Conservation (phyloP, 495 filamentous ascomycete species). For the Xylaria venustula region DNA sequence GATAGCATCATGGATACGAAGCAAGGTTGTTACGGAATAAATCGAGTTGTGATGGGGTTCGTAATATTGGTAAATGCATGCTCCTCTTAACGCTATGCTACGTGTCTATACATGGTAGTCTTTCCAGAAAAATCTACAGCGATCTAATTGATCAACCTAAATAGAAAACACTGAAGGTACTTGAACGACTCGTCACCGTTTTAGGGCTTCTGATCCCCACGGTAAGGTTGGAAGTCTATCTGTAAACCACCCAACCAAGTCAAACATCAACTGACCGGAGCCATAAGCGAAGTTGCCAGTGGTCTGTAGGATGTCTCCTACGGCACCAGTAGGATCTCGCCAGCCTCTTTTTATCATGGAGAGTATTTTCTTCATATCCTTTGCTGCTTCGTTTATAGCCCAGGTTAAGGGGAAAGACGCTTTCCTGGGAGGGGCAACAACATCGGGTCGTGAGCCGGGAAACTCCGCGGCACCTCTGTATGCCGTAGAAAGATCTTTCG, state of each 20-base stretch:
- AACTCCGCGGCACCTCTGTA: constrained; percentile 11
- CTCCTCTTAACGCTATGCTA: no score
- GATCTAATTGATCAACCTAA: no score
- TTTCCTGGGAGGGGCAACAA: constrained; percentile 2
- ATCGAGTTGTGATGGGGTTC: no score
- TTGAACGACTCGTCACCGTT: background rate
- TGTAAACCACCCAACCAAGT: background rate
- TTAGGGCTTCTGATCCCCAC: background rate
- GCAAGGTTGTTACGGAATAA: no score
- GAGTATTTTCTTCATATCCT: background rate
- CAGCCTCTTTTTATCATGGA: background rate
- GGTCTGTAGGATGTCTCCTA: background rate
- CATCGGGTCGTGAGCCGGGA: constrained; percentile 9
- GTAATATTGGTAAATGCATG: no score
- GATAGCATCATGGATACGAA: no score
- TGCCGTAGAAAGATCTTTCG: constrained; percentile 2
- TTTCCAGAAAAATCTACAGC: no score
- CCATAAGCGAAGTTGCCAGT: constrained; percentile 2
- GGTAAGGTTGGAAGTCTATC: background rate
- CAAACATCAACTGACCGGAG: background rate
- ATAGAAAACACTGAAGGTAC: no score
- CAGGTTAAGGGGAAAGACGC: constrained; percentile 9
- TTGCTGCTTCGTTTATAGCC: background rate
- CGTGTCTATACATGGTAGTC: no score
- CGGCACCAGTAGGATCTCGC: background rate